Conservation (phyloP, 164 flowering plant genomes). For the Aristolochia fimbriata region DNA sequence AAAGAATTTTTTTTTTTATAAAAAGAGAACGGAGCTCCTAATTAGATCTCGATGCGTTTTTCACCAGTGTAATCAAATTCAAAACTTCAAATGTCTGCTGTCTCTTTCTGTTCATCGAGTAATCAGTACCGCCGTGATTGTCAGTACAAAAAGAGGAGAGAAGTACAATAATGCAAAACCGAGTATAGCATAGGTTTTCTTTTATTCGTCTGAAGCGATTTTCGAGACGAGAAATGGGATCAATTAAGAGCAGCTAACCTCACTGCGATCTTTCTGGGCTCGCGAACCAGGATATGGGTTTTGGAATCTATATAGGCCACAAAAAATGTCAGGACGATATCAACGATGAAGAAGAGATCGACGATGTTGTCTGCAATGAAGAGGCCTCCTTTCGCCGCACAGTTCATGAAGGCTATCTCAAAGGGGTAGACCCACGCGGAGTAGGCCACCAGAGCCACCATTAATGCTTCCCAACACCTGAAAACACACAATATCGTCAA, state of each 20-base stretch:
- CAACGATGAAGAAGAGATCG: constrained; percentile 56
- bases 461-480: constrained; percentile 82
- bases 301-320: constrained; percentile 66
- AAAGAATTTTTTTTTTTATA: too few relatives aligned
- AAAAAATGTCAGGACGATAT: constrained; percentile 68
- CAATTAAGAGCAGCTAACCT: constrained; percentile 33
- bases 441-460: constrained; percentile 66
- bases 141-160: too few relatives aligned
- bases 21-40: too few relatives aligned
- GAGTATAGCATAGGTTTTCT: too few relatives aligned
- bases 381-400: constrained; percentile 25
- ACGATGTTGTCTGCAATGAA: constrained; percentile 58
- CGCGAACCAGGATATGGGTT: constrained; percentile 60
- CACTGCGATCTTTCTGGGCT: constrained; percentile 42
- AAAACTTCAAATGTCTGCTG: too few relatives aligned
- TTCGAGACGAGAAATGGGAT: too few relatives aligned
- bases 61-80: too few relatives aligned
- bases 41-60: too few relatives aligned
- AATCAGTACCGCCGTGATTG: too few relatives aligned
- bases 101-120: too few relatives aligned
- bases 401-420: constrained; percentile 57
- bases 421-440: constrained; percentile 81
- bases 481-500: constrained; percentile 3
- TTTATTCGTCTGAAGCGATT: too few relatives aligned
- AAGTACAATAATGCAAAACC: too few relatives aligned